A percentile compares a stretch with the other conserved stretches of the same genome.
These are phyloP conservation scores for Phytopythium ostracodes DNA, from an alignment of 352 stramenopile genomes.

Conservation along the genomic window DNA sequence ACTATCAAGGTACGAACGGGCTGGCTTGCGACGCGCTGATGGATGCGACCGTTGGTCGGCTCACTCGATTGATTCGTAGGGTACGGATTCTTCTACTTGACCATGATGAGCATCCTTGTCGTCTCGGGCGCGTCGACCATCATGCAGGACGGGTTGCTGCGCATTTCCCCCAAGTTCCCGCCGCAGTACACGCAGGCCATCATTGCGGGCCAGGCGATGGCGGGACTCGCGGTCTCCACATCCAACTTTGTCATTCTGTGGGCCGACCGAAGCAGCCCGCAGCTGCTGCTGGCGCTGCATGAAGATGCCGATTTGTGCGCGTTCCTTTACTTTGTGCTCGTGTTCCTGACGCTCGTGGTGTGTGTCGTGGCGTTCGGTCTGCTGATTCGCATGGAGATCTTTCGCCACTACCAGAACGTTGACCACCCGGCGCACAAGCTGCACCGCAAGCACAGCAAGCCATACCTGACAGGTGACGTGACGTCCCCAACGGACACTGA, in stretches of 20 bases:
- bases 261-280: constrained; percentile 8
- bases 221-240: constrained; percentile 62
- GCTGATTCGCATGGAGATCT: constrained; percentile 62
- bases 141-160: constrained; percentile 77
- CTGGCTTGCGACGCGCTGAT: no score
- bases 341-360: constrained; percentile 60
- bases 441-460: constrained; percentile 8
- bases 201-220: constrained; percentile 73
- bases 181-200: constrained; percentile 72
- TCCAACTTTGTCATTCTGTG: constrained; percentile 72
- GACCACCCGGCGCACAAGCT: constrained; percentile 30
- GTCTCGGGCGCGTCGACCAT: constrained; percentile 65
- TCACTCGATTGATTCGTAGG: no score
- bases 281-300: constrained; percentile 18
- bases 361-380: constrained; percentile 48
- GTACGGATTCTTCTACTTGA: constrained; percentile 68
- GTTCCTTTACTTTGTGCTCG: constrained; percentile 77
- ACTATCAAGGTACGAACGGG: constrained; percentile 21
- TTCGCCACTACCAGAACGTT: constrained; percentile 58
- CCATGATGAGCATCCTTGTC: constrained; percentile 70
- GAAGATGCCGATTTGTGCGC: constrained; percentile 53
- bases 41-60: no score
- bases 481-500: constrained; percentile 29
- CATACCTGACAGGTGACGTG: constrained; percentile 18
- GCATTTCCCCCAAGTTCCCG: constrained; percentile 72